phyloP scores from a whole-genome alignment of 1,284 basidiomycete species.

The Microbotryomycetes sp. region DNA sequence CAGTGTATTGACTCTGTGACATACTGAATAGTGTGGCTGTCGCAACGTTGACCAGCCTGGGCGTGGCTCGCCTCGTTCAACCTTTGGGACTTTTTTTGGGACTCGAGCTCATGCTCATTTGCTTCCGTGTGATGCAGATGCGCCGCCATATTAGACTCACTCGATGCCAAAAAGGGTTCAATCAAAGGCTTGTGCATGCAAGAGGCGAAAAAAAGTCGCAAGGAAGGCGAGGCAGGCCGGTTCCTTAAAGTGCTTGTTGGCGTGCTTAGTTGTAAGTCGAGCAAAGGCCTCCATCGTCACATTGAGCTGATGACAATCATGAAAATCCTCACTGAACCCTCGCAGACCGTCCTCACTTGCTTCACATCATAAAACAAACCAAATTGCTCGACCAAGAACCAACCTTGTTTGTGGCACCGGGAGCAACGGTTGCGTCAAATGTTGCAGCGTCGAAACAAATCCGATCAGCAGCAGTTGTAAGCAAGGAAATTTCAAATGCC shows the following conservation, averaged over 20 bases:
- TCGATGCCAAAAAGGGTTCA: slow-evolving; percentile 78
- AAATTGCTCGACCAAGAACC: slow-evolving; percentile 28
- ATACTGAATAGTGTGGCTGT: neutral
- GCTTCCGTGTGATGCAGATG: slow-evolving; percentile 38
- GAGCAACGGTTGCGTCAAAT: slow-evolving; percentile 9
- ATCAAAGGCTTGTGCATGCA: slow-evolving; percentile 69
- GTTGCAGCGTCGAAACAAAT: slow-evolving; percentile 16
- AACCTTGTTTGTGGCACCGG: slow-evolving; percentile 29
- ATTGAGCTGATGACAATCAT: neutral
- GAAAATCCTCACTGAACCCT: neutral
- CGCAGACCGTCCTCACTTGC: slow-evolving; percentile 31
- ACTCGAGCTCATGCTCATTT: neutral
- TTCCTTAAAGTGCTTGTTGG: slow-evolving; percentile 60
- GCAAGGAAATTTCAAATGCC: slow-evolving; percentile 18
- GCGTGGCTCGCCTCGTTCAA: neutral
- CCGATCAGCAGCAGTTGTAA: slow-evolving; percentile 13
- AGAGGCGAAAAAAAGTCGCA: slow-evolving; percentile 49
- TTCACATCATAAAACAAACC: slow-evolving; percentile 24
- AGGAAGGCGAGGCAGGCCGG: slow-evolving; percentile 60
- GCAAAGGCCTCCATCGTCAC: neutral
- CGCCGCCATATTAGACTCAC: slow-evolving; percentile 68
- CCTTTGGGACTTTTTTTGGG: neutral
- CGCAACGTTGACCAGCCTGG: neutral
- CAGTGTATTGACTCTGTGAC: neutral
- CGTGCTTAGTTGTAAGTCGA: slow-evolving; percentile 75